Base-by-base conservation (phyloP, 1,284 basidiomycete genomes). In the Ganoderma lucidum region DNA sequence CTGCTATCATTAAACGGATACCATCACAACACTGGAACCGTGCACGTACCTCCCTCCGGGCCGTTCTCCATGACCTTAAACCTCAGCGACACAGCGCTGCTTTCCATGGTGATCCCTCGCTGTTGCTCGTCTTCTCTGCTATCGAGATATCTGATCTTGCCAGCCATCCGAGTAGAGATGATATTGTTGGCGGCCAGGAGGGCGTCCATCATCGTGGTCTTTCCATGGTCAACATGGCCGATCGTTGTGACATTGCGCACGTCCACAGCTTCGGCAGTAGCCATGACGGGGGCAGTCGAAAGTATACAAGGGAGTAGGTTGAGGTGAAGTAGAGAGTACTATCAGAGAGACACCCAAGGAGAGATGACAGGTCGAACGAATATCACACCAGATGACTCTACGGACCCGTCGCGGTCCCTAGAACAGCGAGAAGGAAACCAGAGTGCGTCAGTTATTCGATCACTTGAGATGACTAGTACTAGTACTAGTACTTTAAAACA, bases 61-160 rank as follows among this genome's bases (percentile, higher is more conserved):
- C 81, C 82, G 61, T 85, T 83, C 62, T 90, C 90, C 82, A 89
- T 86, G 73, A 94, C 91, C 65, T 90, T 93, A 75, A 97, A 97
- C 72, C 90, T 89, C 63, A 97, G 83, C 14, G 95, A 96, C 2
- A 96, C 94, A 0, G 98, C 96, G 78, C 95, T 97, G 73, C 94
- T 95, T 82, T 99, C 97, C 97, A 99, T 99, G 0, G 98, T 99
- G 73, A 99, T 99, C 1, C 98, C 98, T 62, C 98, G 85, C 81
- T 99, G 93, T 79, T 99, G 97, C 80, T 99, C 98, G 77, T 99
- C 98, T 79, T 98, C 96, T 74, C 98, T 87, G 69, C 94, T 96
- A 80, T 99, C 98, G 62, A 99, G 85, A 80, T 98, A 99, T 67
- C 98, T 87, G 79, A 99, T 91, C 81, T 98, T 99, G 30, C 98